Evolutionary conservation across 2,329 filamentous ascomycete genomes (phyloP), one percentile per base, ranked within the genome.

Genomic region (Penicillium expansum): DNA sequence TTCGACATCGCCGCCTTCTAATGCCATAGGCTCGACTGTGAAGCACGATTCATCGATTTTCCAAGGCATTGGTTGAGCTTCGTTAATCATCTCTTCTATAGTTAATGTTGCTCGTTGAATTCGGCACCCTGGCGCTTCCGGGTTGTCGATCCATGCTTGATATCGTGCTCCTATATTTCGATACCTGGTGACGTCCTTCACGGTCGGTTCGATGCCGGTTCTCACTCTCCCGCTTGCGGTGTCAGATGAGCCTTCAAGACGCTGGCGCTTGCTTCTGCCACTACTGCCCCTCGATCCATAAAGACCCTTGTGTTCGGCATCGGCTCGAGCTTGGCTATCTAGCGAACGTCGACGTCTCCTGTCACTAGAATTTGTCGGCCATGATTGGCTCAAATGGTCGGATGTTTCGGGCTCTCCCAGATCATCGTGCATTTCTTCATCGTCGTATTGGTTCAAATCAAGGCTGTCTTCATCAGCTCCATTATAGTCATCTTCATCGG

Each of bases 61-160:
- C 44, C 44, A 47, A n/a, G 44, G 44, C 0, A 8, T 11, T n/a
- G 5, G 9, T 16, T 24, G 44, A 0, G 8, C 14, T 33, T n/a
- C 14, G 14, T 47, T 20, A 10, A 4, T 33, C 33, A 55, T n/a
- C 4, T 33, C 3, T 3, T 24, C 22, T 24, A 22, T 13, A n/a
- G 32, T 39, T 14, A 39, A 7, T n/a, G 22, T 44, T 24, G 48
- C 16, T 1, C 30, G 47, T 32, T 30, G n/a, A 6, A 55, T 18
- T 16, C 1, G n/a, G 8, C 53, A 55, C 2, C 24, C 39, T 16
- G 39, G 53, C 16, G 4, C 39, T 9, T 38, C 5, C 0, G 53
- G 22, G 8, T 55, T 1, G 14, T 55, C 53, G n/a, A 55, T 45
- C 39, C 47, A 55, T 30, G 38, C 22, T 42, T 55, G 53, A 18